Base-by-base conservation (phyloP, 768 basidiomycete genomes). In the Tricholoma furcatifolium region DNA sequence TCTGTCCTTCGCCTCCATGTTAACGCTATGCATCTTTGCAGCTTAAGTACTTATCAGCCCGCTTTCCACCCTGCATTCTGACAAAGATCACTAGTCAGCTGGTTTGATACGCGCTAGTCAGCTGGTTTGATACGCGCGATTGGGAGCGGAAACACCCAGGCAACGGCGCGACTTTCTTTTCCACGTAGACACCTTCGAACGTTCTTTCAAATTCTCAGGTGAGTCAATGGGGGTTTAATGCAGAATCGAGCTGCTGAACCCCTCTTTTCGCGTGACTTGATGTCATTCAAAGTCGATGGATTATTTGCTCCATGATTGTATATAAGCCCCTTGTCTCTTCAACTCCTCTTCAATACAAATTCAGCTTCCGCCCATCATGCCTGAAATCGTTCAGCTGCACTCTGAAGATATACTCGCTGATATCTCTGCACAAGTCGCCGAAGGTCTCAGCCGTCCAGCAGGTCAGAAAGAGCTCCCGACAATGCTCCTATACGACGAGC, bases 401-500 rank as follows among this genome's bases (percentile, higher is more conserved):
- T 70, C 67, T 8, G 61, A 66, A 27, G 38, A 49, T 21, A 65
- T 67, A 54, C 67, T 64, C 17, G 56, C 60, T 36, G 75, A 77
- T 62, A 66, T 83, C 43, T 61, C 70, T 17, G 63, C 74, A 40
- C 66, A 82, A 41, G 75, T 91, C 43, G 47, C 79, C 38, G 67
- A 68, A 21, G 87, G 88, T 15, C 78, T 92, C 7, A 68, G 67
- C 47, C 78, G 73, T 20, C 80, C 84, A 2, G 54, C 60, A 1
- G 81, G 82, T 43, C 67, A 80, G 57, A 87, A 85, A 66, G 72
- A 76, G 23, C 68, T 97, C 18, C 93, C 94, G 6, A 94, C 92
- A 0, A 71, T 91, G 67, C 77, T 94, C 10, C 76, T 97, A 9
- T 98, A 98, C 70, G 84, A 93, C 58, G 88, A 95, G 62, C 77